Conservation (phyloP, 1,139 yeast genomes). For the Suhomyces kunorum region DNA sequence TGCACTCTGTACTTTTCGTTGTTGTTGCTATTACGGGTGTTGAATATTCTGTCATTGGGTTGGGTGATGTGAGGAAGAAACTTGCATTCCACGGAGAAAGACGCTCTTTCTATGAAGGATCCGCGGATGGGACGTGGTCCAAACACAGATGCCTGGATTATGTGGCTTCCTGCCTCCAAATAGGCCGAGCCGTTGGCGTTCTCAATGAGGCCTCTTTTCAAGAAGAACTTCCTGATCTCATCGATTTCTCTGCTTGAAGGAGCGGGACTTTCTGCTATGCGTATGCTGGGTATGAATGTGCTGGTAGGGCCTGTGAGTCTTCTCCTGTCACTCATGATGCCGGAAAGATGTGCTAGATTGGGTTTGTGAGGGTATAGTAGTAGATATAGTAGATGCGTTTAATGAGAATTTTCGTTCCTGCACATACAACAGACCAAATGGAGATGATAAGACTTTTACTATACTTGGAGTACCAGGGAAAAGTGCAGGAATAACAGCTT, state of each 20-base stretch:
- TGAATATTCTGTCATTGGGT: constrained; percentile 35
- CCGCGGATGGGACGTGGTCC: constrained; percentile 91
- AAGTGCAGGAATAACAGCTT: no score
- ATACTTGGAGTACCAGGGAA: no score
- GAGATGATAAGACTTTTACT: not conserved
- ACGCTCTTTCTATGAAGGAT: constrained; percentile 68
- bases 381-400: not conserved
- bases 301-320: constrained; percentile 66
- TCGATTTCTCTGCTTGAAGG: constrained; percentile 13
- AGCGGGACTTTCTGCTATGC: constrained; percentile 11
- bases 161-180: constrained; percentile 63
- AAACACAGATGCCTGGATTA: constrained; percentile 71
- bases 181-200: constrained; percentile 86
- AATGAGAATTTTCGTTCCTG: constrained; percentile 13
- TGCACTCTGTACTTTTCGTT: constrained; percentile 40
- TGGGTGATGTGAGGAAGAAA: constrained; percentile 52
- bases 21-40: constrained; percentile 21
- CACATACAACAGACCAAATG: not conserved
- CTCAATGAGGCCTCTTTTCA: constrained; percentile 62
- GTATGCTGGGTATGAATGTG: constrained; percentile 50
- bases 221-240: constrained; percentile 41
- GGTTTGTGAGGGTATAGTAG: not conserved
- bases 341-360: not conserved
- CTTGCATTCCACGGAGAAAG: constrained; percentile 66
- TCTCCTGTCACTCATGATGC: constrained; percentile 58